phyloP scores from a whole-genome alignment of 2,329 filamentous ascomycete species.

The Neofusicoccum parvum region DNA sequence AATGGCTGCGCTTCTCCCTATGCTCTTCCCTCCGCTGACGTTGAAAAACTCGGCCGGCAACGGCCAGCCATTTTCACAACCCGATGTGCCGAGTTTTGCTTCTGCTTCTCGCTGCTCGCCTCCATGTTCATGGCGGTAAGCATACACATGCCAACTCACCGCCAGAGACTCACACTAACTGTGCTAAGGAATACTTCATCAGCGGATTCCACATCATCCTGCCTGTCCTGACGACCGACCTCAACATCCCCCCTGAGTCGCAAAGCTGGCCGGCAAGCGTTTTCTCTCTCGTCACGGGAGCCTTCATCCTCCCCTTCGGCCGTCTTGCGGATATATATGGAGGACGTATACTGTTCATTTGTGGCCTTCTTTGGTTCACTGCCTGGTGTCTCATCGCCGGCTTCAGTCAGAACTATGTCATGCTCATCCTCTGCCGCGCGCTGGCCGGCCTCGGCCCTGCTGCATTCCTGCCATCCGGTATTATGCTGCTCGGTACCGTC shows the following conservation, averaged over 20 bases:
- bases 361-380: slow-evolving; percentile 64
- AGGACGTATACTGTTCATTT: slow-evolving; percentile 64
- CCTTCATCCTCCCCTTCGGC: slow-evolving; percentile 52
- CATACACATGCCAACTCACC: background rate
- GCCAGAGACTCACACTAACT: background rate
- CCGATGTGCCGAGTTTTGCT: slow-evolving; percentile 60
- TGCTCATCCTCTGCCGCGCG: slow-evolving; percentile 74
- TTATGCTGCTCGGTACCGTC: slow-evolving; percentile 65
- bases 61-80: slow-evolving; percentile 60
- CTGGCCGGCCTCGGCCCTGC: slow-evolving; percentile 74
- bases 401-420: slow-evolving; percentile 67
- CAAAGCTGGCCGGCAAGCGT: slow-evolving; percentile 47
- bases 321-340: slow-evolving; percentile 63
- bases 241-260: slow-evolving; percentile 67
- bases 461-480: slow-evolving; percentile 69
- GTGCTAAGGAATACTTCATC: slow-evolving; percentile 66
- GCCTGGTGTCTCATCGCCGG: slow-evolving; percentile 71
- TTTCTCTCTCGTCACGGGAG: slow-evolving; percentile 40
- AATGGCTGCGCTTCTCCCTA: background rate
- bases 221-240: slow-evolving; percentile 62
- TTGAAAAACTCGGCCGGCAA: slow-evolving; percentile 65
- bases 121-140: slow-evolving; percentile 62
- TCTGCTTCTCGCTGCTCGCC: slow-evolving; percentile 63
- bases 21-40: slow-evolving; percentile 30
- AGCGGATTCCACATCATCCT: slow-evolving; percentile 73